Percentiles rank a stretch among this genome's conserved stretches.
Evolutionary conservation across 345 rosid genomes (phyloP).

Genomic region (Anastatica hierochuntica): DNA sequence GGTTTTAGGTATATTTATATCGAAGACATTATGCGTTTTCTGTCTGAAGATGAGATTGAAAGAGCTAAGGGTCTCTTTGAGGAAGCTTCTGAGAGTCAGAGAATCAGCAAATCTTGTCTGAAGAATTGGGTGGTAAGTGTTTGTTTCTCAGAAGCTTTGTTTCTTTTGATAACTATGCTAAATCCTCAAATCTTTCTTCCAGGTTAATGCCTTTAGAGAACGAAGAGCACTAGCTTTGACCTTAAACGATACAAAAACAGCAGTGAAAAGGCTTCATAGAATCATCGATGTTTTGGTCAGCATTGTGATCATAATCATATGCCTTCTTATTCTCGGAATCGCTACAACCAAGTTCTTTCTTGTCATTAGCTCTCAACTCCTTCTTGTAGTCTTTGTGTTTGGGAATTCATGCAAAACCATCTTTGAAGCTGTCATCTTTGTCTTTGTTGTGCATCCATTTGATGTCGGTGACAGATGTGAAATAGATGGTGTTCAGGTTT

Average conservation of each 20-base stretch:
- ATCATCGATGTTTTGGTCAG: conserved; percentile 44
- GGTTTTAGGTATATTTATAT: conserved; percentile 50
- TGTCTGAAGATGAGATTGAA: conserved; percentile 54
- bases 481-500: conserved; percentile 69
- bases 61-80: conserved; percentile 46
- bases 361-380: conserved; percentile 64
- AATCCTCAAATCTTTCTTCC: not conserved
- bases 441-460: conserved; percentile 80
- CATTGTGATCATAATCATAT: conserved; percentile 45
- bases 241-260: too few species aligned
- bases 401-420: conserved; percentile 79
- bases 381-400: conserved; percentile 63
- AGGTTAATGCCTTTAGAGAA: conserved; percentile 91
- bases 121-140: conserved; percentile 89
- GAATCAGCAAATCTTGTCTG: conserved; percentile 51
- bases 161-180: not conserved
- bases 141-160: too few species aligned
- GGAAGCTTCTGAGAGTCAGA: conserved; percentile 44
- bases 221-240: too few species aligned
- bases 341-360: conserved; percentile 65
- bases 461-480: conserved; percentile 90
- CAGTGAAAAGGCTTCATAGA: conserved; percentile 73
- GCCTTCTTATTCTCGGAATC: conserved; percentile 74
- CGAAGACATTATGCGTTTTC: conserved; percentile 62
- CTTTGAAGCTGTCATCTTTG: conserved; percentile 73